Conservation (phyloP, 225 moss, liverwort and hornwort genomes). For the Physcomitrium patens region DNA sequence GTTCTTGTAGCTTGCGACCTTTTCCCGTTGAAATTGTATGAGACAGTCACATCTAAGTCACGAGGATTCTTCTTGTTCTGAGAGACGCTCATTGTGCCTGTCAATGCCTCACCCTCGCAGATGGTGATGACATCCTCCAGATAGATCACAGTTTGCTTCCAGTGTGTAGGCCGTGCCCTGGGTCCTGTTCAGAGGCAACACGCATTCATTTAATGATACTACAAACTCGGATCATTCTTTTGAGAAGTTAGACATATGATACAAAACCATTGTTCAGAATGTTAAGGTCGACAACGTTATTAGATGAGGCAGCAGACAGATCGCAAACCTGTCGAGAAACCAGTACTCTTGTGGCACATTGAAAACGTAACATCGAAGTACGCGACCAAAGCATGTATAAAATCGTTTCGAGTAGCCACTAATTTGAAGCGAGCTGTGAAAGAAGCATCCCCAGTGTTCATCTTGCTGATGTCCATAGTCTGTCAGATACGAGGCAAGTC, state of each 20-base stretch:
- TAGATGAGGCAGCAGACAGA: too few relatives aligned
- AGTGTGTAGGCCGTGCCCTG: conserved; percentile 91
- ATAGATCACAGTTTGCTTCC: conserved; percentile 99
- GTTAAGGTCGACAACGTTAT: neutral
- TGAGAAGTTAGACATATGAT: neutral
- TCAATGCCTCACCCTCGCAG: conserved; percentile 89
- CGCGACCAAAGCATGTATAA: conserved; percentile 93
- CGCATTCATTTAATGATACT: neutral
- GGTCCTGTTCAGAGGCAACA: conserved; percentile 57
- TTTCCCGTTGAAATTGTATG: conserved; percentile 79
- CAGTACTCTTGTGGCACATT: conserved; percentile 92
- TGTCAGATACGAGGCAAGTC: conserved; percentile 34
- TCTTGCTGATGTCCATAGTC: conserved; percentile 98
- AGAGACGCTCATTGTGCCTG: conserved; percentile 80
- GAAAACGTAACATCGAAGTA: conserved; percentile 96
- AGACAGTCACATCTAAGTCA: conserved; percentile 86
- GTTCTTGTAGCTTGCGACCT: conserved; percentile 79
- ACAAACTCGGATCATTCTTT: too few relatives aligned
- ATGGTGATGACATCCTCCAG: conserved; percentile 92
- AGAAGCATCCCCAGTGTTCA: conserved; percentile 89
- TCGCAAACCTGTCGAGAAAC: conserved; percentile 89
- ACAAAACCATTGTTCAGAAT: neutral
- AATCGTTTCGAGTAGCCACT: conserved; percentile 90
- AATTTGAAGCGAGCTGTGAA: conserved; percentile 96
- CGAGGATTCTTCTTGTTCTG: conserved; percentile 96